Base-by-base conservation (phyloP, 306 rosid genomes). In the Cotoneaster glaucophyllus region DNA sequence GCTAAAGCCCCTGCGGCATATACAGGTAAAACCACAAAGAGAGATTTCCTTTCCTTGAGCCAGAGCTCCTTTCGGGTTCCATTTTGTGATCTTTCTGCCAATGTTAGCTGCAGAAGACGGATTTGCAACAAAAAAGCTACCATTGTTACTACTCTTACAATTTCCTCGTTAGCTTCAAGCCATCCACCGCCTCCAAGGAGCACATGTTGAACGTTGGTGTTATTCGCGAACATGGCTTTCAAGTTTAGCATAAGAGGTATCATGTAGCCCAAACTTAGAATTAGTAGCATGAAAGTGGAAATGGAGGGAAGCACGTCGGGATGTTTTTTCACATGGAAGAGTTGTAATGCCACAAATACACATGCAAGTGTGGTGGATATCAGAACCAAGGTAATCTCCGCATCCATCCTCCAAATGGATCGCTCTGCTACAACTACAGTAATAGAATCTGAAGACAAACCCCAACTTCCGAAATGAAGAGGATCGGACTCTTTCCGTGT, bases 191-290 rank as follows among this genome's bases (percentile, higher is more conserved):
- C 17, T 68, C 75, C 81, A 45, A 73, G 67, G 6, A 78, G 74
- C 4, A 74, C 26, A 64, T 59, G 78, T 76, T 73, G 64, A 71
- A 15, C 63, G 32, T 73, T 71, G 19, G 63, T 70, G 44, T 69
- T 74, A 48, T 69, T 73, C 29, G 63, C 18, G 76, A 85, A 77
- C 74, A 82, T 74, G 70, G 94, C 94, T 77, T 87, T 86, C 39
- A 90, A 87, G 82, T 85, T 89, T 8, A 87, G 80, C 48, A 82
- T 74, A 50, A 89, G 90, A 11, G 88, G 91, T 28, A 86, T 70
- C 88, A 86, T 80, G 72, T 79, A 63, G 56, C 88, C 83, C 21
- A 86, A 31, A 31, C 84, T 82, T 18, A 86, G 90, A 64, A 86
- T 61, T 34, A 62, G 70, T 61, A 90, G 84, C 90, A 86, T 88